phyloP scores from a whole-genome alignment of 139 green algal genomes.

The Yamagishiella unicocca region DNA sequence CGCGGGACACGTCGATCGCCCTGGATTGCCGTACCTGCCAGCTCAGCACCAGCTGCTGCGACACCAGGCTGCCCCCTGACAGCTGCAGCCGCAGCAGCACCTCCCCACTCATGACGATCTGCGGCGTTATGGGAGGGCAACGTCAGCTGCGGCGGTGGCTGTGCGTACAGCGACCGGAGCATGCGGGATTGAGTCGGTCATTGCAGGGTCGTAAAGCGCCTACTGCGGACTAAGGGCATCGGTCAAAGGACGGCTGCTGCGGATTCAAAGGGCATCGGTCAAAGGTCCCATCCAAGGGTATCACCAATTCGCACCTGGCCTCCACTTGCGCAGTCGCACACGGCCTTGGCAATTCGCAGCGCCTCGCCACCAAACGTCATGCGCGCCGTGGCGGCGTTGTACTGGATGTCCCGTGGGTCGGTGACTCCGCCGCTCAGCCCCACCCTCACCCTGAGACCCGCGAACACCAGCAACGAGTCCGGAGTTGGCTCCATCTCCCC shows the following conservation, averaged over 20 bases:
- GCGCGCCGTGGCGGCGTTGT: constrained; percentile 18
- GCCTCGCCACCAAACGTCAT: background rate
- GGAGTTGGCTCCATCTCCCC: background rate
- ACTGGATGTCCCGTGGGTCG: background rate
- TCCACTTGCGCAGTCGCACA: constrained; percentile 5
- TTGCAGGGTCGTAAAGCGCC: too few relatives aligned
- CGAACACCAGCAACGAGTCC: background rate
- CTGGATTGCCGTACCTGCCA: too few relatives aligned
- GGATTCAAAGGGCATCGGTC: too few relatives aligned
- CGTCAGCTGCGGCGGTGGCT: background rate
- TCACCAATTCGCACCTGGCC: constrained; percentile 4
- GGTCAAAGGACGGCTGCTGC: too few relatives aligned
- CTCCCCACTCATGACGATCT: constrained; percentile 14
- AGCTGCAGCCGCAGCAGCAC: constrained; percentile 15
- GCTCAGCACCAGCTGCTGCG: background rate
- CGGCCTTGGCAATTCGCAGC: constrained; percentile 6
- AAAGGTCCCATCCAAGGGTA: too few relatives aligned
- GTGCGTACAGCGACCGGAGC: too few relatives aligned
- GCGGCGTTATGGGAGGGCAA: background rate
- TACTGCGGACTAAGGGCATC: too few relatives aligned
- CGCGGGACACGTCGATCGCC: background rate
- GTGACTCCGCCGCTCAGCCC: background rate
- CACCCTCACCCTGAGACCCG: constrained; percentile 9
- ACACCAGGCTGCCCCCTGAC: background rate
- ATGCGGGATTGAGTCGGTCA: too few relatives aligned